Conservation (phyloP, 2,329 filamentous ascomycete species). For the Cercospora zeina region DNA sequence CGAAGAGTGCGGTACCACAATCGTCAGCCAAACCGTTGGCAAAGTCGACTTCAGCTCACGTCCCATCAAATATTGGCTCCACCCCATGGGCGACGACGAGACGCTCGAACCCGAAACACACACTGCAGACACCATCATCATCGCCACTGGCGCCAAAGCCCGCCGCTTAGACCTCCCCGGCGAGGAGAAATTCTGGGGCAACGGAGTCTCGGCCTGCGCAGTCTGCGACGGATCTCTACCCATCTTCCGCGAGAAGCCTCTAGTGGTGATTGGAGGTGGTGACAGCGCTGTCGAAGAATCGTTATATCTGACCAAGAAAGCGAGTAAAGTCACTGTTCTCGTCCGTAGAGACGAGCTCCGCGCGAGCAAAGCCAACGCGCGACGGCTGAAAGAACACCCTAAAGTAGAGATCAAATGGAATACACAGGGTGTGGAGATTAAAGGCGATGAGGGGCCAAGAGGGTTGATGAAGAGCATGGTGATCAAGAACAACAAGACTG, state of each 20-base stretch:
- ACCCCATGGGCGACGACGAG: slow-evolving; percentile 76
- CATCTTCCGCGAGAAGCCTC: slow-evolving; percentile 94
- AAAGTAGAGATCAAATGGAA: slow-evolving; percentile 93
- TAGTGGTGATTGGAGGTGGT: slow-evolving; percentile 94
- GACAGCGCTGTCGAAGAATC: slow-evolving; percentile 97
- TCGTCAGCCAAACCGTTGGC: slow-evolving; percentile 88
- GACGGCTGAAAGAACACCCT: slow-evolving; percentile 74
- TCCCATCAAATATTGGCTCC: slow-evolving; percentile 83
- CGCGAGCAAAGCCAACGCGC: slow-evolving; percentile 89
- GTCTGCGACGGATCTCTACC: slow-evolving; percentile 96
- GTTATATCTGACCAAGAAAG: slow-evolving; percentile 97
- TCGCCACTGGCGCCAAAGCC: slow-evolving; percentile 93
- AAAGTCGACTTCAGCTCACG: slow-evolving; percentile 79
- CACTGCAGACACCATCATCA: slow-evolving; percentile 89
- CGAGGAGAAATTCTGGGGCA: slow-evolving; percentile 97
- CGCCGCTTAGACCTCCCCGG: slow-evolving; percentile 78
- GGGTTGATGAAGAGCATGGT: slow-evolving; percentile 86
- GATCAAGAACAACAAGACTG: slow-evolving; percentile 75
- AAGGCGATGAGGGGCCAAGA: slow-evolving; percentile 71
- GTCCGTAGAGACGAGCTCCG: slow-evolving; percentile 84
- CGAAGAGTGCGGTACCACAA: slow-evolving; percentile 84
- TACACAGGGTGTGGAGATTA: slow-evolving; percentile 76
- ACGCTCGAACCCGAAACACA: slow-evolving; percentile 65
- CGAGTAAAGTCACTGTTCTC: slow-evolving; percentile 88
- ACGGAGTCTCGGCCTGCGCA: slow-evolving; percentile 91